Evolutionary conservation across 2,329 filamentous ascomycete species (phyloP).

Genomic region (Botrytis deweyae): DNA sequence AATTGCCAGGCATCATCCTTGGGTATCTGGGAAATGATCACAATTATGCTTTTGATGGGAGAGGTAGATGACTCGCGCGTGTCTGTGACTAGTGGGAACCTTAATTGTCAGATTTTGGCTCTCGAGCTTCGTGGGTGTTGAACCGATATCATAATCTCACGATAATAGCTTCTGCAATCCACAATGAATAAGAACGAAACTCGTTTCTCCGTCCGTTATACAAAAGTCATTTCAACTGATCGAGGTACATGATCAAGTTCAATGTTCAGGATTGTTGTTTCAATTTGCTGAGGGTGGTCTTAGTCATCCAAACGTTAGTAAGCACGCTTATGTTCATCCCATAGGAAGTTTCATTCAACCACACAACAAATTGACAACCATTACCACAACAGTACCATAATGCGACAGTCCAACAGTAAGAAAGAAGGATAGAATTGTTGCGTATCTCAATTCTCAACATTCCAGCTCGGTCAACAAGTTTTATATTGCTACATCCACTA

Average conservation of each 20-base stretch:
- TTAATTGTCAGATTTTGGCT: background rate
- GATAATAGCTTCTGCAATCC: constrained; percentile 23
- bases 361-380: background rate
- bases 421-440: background rate
- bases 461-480: background rate
- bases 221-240: background rate
- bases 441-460: background rate
- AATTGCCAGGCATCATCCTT: background rate
- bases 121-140: constrained; percentile 25
- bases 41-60: background rate
- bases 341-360: background rate
- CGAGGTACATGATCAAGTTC: background rate
- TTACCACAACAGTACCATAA: background rate
- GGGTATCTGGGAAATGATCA: background rate
- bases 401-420: background rate
- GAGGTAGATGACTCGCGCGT: background rate
- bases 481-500: background rate
- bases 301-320: background rate
- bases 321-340: background rate
- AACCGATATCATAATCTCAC: constrained; percentile 25
- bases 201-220: background rate
- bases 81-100: background rate
- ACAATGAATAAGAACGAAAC: constrained; percentile 15
- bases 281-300: background rate
- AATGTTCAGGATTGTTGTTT: background rate